Base-by-base conservation (phyloP, 495 filamentous ascomycete genomes). In the Penicillium maclennaniae region DNA sequence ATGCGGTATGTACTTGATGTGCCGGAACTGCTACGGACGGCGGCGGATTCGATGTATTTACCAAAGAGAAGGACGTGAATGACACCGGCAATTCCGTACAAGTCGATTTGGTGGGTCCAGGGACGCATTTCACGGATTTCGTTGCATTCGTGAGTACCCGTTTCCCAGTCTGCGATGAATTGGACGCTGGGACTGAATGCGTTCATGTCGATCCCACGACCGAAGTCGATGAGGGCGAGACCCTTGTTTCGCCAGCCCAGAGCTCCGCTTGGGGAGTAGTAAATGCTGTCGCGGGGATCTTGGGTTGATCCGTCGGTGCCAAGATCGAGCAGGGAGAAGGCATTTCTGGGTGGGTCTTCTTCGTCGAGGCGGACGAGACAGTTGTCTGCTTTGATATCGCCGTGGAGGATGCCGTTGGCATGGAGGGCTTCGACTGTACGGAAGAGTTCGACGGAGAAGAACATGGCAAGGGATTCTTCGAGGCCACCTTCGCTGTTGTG, bases 61-160 rank as follows among this genome's bases (percentile, higher is more conserved):
- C 93, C 93, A 65, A 96, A 97, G 1, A 98, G 79, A 62, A 98
- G 76, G 28, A 80, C 82, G 63, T 97, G 91, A 14, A 97, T 71
- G 14, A 87, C 87, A 7, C 89, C 89, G 0, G 93, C 93, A 0
- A 96, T 75, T 26, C 93, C 93, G 69, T 92, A 89, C 49, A 97
- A 91, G 68, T 98, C 93, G 51, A 95, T 86, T 65, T 98, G 93
- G 69, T 88, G 95, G 0, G 92, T 97, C 93, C 93, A 98, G 2
- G 89, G 88, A 12, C 92, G 78, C 58, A 87, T 78, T 72, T 97
- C 92, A 38, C 91, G 84, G 78, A 97, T 95, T 77, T 98, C 93
- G 36, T 87, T 86, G 69, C 93, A 97, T 64, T 98, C 93, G 47
- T 87, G 83, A 23, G 83, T 77, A 17, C 80, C 78, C 3, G 87